A percentile compares a stretch with the other conserved stretches of the same genome.
phyloP scores from a whole-genome alignment of 2,329 filamentous ascomycete genomes.

The Byssochlamys sp. region DNA sequence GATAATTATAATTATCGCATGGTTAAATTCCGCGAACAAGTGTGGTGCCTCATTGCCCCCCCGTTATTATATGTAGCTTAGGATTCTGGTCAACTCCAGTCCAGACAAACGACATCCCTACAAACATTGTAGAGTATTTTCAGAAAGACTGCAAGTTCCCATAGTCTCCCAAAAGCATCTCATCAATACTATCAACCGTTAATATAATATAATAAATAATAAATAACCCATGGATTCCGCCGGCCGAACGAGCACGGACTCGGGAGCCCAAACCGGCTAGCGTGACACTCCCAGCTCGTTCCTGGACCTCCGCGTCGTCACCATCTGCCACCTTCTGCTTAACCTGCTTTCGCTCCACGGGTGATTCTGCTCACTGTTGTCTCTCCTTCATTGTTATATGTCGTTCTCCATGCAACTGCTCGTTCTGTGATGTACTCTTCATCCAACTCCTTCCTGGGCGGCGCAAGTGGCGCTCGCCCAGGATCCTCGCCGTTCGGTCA shows the following conservation, averaged over 20 bases:
- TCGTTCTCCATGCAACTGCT: slow-evolving; percentile 18
- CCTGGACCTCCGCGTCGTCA: slow-evolving; percentile 12
- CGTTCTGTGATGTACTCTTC: slow-evolving; percentile 68
- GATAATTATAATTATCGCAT: neutral
- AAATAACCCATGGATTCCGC: too few species aligned
- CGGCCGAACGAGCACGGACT: neutral
- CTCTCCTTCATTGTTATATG: slow-evolving; percentile 12
- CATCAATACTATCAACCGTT: too few species aligned
- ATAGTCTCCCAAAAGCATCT: too few species aligned
- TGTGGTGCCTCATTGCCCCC: neutral
- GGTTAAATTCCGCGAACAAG: neutral
- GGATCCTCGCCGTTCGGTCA: slow-evolving; percentile 50
- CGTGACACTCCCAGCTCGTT: slow-evolving; percentile 15
- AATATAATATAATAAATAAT: too few species aligned
- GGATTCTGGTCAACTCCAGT: too few species aligned
- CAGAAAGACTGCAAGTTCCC: too few species aligned
- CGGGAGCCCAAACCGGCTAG: neutral
- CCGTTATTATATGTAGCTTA: too few species aligned
- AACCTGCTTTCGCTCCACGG: neutral
- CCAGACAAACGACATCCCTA: too few species aligned
- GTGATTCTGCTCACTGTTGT: slow-evolving; percentile 12
- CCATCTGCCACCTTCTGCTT: slow-evolving; percentile 9
- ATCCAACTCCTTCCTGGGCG: slow-evolving; percentile 76
- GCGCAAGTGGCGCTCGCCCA: slow-evolving; percentile 64
- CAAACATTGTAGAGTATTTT: too few species aligned